phyloP scores from a whole-genome alignment of 2,329 filamentous ascomycete genomes.

The Hypocrella siamensis region DNA sequence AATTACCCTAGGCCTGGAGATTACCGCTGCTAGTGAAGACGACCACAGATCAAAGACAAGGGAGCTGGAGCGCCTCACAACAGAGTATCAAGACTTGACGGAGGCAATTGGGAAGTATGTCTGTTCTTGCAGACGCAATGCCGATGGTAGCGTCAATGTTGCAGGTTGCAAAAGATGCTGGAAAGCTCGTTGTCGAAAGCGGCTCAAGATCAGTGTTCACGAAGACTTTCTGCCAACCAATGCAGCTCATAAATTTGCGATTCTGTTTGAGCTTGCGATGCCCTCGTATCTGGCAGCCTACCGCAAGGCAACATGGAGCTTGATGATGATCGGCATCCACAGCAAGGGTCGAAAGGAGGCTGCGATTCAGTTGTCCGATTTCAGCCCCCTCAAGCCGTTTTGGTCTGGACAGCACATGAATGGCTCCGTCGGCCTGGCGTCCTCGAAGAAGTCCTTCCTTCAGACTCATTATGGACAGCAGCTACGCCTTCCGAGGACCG shows the following conservation, averaged over 20 bases:
- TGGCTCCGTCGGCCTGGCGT: conserved; percentile 9
- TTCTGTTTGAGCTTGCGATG: conserved; percentile 33
- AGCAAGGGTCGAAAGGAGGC: no score
- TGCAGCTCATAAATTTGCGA: conserved; percentile 15
- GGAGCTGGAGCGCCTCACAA: conserved; percentile 1
- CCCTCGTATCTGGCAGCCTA: conserved; percentile 25
- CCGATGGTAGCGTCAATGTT: background rate
- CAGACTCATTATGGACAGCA: conserved; percentile 11
- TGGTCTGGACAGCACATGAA: background rate
- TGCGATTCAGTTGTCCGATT: background rate
- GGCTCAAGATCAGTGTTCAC: conserved; percentile 7
- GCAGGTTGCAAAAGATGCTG: conserved; percentile 7
- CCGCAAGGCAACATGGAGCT: conserved; percentile 4
- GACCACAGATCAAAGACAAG: conserved; percentile 1
- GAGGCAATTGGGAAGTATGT: conserved; percentile 1
- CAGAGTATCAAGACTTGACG: conserved; percentile 7
- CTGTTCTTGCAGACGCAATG: conserved; percentile 6
- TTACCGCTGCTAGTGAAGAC: background rate
- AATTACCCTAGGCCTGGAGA: background rate
- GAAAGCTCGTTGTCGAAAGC: conserved; percentile 4
- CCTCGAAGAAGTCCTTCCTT: conserved; percentile 9
- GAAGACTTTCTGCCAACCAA: conserved; percentile 11
- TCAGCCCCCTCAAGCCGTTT: background rate
- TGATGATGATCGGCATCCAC: background rate
- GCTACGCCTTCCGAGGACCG: background rate